Evolutionary conservation across 331 rosid genomes (phyloP).

Genomic region (Stylosanthes scabra): DNA sequence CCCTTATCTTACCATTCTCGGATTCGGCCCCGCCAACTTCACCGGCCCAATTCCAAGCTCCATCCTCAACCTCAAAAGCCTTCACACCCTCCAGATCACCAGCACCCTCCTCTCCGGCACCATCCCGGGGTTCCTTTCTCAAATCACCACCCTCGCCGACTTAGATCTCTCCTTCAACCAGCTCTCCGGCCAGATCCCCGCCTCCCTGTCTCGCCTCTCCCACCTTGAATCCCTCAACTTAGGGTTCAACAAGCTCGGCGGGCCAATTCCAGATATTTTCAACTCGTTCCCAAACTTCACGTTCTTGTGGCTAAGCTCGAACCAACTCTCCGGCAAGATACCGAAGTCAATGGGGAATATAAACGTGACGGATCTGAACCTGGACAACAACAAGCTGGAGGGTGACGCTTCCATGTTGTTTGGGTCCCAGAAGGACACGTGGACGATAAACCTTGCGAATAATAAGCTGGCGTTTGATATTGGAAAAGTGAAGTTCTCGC

Average conservation of each 20-base stretch:
- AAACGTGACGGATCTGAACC: slow-evolving; percentile 28
- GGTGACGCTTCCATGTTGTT: slow-evolving; percentile 61
- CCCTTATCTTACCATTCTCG: slow-evolving; percentile 43
- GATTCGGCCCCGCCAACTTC: slow-evolving; percentile 42
- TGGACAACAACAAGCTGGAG: slow-evolving; percentile 52
- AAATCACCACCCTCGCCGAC: slow-evolving; percentile 36
- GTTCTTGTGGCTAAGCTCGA: slow-evolving; percentile 30
- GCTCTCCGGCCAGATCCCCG: slow-evolving; percentile 46
- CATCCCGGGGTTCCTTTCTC: slow-evolving; percentile 48
- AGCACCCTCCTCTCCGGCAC: slow-evolving; percentile 49
- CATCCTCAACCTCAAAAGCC: slow-evolving; percentile 44
- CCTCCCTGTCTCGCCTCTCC: slow-evolving; percentile 40
- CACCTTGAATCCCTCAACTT: slow-evolving; percentile 31
- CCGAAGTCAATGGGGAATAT: slow-evolving; percentile 42
- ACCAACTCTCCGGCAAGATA: slow-evolving; percentile 52
- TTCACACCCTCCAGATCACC: slow-evolving; percentile 36
- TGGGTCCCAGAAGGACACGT: slow-evolving; percentile 44
- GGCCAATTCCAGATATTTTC: slow-evolving; percentile 48
- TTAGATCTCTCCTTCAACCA: slow-evolving; percentile 15
- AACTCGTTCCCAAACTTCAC: slow-evolving; percentile 34
- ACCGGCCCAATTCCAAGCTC: slow-evolving; percentile 52
- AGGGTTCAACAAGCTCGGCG: slow-evolving; percentile 50
- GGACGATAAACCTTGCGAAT: slow-evolving; percentile 36
- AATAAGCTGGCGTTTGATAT: slow-evolving; percentile 50
- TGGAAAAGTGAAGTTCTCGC: slow-evolving; percentile 42